Evolutionary conservation across 2,329 filamentous ascomycete species (phyloP).

Genomic region (Diaporthe aspalathi): DNA sequence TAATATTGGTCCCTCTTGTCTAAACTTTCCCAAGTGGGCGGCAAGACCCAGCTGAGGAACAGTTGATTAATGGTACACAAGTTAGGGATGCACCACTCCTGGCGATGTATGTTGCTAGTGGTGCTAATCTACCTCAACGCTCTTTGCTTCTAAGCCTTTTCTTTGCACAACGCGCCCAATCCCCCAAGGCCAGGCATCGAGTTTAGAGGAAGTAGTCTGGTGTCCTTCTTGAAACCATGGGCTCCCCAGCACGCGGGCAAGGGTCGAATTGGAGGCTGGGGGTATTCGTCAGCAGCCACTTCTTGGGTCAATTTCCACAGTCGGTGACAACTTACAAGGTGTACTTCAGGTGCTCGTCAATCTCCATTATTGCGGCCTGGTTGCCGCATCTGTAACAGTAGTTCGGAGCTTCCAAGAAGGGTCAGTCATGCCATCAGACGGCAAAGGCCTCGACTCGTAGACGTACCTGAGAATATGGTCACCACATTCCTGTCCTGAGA

Average conservation of each 20-base stretch:
- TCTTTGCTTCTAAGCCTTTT: slow-evolving; percentile 35
- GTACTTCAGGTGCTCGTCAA: slow-evolving; percentile 99
- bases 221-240: slow-evolving; percentile 97
- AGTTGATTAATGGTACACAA: slow-evolving; percentile 36
- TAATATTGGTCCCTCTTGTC: slow-evolving; percentile 35
- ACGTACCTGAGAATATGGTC: slow-evolving; percentile 93
- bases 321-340: slow-evolving; percentile 89
- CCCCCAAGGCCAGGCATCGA: slow-evolving; percentile 34
- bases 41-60: slow-evolving; percentile 25
- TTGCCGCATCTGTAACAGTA: slow-evolving; percentile 99
- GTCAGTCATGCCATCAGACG: slow-evolving; percentile 44
- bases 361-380: slow-evolving; percentile 99
- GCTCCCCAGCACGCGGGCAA: slow-evolving; percentile 95
- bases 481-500: slow-evolving; percentile 98
- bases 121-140: slow-evolving; percentile 34
- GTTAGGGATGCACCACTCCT: slow-evolving; percentile 28
- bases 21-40: slow-evolving; percentile 25
- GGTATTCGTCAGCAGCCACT: slow-evolving; percentile 34
- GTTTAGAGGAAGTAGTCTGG: slow-evolving; percentile 97
- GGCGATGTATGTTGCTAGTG: slow-evolving; percentile 31
- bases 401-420: slow-evolving; percentile 72
- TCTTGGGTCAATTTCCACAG: too few species aligned
- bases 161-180: slow-evolving; percentile 30
- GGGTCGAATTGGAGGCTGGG: slow-evolving; percentile 97
- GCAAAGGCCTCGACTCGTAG: neutral